Evolutionary conservation across 116 monocot species (phyloP).

Genomic region (Iris pallida): DNA sequence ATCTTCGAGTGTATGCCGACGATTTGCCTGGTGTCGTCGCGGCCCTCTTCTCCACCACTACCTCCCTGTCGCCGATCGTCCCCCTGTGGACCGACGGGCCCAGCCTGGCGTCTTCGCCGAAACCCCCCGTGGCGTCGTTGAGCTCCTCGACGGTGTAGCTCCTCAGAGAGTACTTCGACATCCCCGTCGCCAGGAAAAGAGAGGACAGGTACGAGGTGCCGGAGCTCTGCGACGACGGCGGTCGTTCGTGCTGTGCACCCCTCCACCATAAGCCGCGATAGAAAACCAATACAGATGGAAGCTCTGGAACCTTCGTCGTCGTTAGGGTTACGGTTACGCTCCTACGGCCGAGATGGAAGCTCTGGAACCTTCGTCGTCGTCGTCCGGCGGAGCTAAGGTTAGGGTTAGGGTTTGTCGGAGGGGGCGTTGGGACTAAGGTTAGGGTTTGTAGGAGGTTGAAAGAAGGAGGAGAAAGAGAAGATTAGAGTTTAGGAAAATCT

Average conservation of each 20-base stretch:
- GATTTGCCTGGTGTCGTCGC: slow-evolving; percentile 9
- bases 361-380: no score
- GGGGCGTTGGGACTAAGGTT: no score
- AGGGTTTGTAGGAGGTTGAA: no score
- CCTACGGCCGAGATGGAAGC: no score
- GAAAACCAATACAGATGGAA: not conserved
- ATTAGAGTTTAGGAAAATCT: no score
- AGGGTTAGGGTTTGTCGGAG: no score
- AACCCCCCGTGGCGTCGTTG: slow-evolving; percentile 9
- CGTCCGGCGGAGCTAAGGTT: no score
- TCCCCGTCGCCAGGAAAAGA: slow-evolving; percentile 15
- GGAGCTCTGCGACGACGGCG: not conserved
- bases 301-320: no score
- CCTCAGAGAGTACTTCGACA: slow-evolving; percentile 24
- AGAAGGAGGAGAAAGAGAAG: no score
- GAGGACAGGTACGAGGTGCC: slow-evolving; percentile 13
- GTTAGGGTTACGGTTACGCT: no score
- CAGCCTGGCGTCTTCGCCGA: slow-evolving; percentile 17
- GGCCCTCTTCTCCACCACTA: slow-evolving; percentile 14
- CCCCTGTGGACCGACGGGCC: slow-evolving; percentile 16
- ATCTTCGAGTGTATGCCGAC: slow-evolving; percentile 24
- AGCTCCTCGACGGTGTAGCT: slow-evolving; percentile 21
- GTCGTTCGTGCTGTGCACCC: no score
- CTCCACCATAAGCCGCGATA: not conserved
- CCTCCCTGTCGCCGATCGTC: not conserved